A percentile compares a stretch with the other conserved stretches of the same genome.
Evolutionary conservation across 2,329 filamentous ascomycete species (phyloP).

Genomic region (Xylaria sp.): DNA sequence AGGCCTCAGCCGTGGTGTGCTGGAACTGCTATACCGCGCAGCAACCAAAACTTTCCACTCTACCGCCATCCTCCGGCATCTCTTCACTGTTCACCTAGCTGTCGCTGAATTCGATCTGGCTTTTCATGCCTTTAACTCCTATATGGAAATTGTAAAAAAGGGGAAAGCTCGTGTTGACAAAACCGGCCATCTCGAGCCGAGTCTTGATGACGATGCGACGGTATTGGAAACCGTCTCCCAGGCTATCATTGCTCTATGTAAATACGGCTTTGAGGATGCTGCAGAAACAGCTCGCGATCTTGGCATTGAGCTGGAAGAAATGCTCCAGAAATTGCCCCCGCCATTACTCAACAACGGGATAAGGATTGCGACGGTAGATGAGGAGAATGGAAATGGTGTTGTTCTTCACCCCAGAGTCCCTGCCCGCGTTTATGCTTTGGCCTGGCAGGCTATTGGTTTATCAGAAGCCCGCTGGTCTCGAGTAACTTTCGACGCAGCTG

Average conservation of each 20-base stretch:
- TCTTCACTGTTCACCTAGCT: conserved; percentile 88
- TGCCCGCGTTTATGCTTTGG: conserved; percentile 71
- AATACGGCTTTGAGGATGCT: conserved; percentile 78
- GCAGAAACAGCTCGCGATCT: conserved; percentile 83
- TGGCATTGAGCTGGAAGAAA: conserved; percentile 76
- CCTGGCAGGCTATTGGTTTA: conserved; percentile 87
- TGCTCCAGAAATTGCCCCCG: conserved; percentile 71
- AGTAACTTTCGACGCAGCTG: conserved; percentile 78
- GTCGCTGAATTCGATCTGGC: conserved; percentile 93
- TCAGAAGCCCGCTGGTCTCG: conserved; percentile 89
- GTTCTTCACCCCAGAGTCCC: conserved; percentile 61
- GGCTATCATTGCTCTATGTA: conserved; percentile 82
- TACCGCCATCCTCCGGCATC: conserved; percentile 82
- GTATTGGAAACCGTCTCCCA: conserved; percentile 83
- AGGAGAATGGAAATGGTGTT: conserved; percentile 49
- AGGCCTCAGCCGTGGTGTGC: conserved; percentile 76
- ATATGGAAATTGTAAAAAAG: conserved; percentile 86
- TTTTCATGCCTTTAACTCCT: conserved; percentile 90
- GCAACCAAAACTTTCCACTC: conserved; percentile 97
- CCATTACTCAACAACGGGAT: conserved; percentile 46
- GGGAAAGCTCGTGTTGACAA: conserved; percentile 87
- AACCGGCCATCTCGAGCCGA: conserved; percentile 74
- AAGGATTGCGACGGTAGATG: conserved; percentile 48
- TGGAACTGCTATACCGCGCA: conserved; percentile 90
- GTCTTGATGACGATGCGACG: conserved; percentile 81